Evolutionary conservation across 768 basidiomycete species (phyloP).

Genomic region (Suillus subluteus): DNA sequence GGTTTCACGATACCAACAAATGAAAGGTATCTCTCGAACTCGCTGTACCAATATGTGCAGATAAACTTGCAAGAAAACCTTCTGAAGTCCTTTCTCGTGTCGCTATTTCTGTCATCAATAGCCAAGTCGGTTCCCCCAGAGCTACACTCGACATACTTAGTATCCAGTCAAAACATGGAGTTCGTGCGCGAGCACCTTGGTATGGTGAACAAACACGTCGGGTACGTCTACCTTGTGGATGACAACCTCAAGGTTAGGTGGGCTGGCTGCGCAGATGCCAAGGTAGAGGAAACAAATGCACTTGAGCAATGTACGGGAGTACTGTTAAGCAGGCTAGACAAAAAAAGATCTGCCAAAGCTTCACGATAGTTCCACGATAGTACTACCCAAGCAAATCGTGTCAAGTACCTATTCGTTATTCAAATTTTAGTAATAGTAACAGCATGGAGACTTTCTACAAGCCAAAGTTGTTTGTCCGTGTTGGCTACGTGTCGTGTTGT

Average conservation of each 20-base stretch:
- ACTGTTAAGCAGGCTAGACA: conserved; percentile 61
- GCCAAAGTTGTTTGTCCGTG: conserved; percentile 22
- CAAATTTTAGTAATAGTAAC: background rate
- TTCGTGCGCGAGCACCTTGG: conserved; percentile 84
- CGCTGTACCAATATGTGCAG: conserved; percentile 74
- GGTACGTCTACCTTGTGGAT: conserved; percentile 92
- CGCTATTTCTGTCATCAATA: conserved; percentile 78
- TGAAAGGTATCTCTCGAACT: conserved; percentile 52
- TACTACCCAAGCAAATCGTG: background rate
- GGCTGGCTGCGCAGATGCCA: conserved; percentile 90
- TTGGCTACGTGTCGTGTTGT: conserved; percentile 24
- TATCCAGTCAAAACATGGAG: conserved; percentile 85
- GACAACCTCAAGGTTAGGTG: conserved; percentile 84
- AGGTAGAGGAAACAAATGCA: conserved; percentile 66
- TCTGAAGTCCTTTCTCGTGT: conserved; percentile 88
- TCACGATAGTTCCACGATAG: background rate
- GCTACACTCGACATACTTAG: conserved; percentile 72
- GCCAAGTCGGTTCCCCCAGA: conserved; percentile 64
- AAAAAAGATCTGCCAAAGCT: background rate
- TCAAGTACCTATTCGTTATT: conserved; percentile 2
- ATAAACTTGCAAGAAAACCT: conserved; percentile 95
- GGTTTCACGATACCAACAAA: conserved; percentile 68
- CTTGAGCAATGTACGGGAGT: conserved; percentile 73
- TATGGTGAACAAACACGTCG: conserved; percentile 87
- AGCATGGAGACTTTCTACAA: background rate